Evolutionary conservation across 1,139 yeast genomes (phyloP).

Genomic region (Tardiomyces digboiensis): DNA sequence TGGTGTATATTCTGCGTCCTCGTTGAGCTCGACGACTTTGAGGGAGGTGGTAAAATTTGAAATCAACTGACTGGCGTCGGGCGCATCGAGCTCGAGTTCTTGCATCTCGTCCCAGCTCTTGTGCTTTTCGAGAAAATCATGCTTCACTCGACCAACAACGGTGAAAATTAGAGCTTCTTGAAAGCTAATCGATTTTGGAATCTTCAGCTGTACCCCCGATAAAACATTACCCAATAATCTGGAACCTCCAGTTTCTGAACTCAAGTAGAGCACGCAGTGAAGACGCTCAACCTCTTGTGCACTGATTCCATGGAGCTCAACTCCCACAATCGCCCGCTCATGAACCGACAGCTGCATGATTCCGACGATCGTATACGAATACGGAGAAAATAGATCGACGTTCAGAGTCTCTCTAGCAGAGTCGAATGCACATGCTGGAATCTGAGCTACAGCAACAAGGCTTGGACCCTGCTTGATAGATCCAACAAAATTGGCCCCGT

Average conservation of each 20-base stretch:
- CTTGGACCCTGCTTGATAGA: not conserved
- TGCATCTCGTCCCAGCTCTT: conserved; percentile 26
- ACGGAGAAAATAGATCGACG: conserved; percentile 2
- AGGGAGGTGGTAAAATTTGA: conserved; percentile 7
- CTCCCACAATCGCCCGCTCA: not conserved
- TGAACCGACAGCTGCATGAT: conserved; percentile 2
- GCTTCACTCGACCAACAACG: conserved; percentile 13
- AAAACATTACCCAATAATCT: too few relatives aligned
- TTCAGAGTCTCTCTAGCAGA: too few relatives aligned
- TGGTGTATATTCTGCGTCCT: conserved; percentile 17
- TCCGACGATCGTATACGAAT: conserved; percentile 3
- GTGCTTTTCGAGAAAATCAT: conserved; percentile 16
- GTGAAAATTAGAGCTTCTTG: too few relatives aligned
- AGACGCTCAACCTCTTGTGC: not conserved
- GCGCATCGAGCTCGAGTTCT: conserved; percentile 11
- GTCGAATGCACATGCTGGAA: too few relatives aligned
- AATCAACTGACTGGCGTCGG: not conserved
- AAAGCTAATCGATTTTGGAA: too few relatives aligned
- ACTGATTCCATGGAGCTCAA: not conserved
- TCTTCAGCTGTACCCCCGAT: too few relatives aligned
- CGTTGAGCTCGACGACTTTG: conserved; percentile 16
- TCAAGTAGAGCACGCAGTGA: not conserved
- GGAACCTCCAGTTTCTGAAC: too few relatives aligned
- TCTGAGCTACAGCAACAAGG: not conserved
- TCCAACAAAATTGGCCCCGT: not conserved